Percentiles rank a stretch among this genome's conserved stretches.
phyloP scores from a whole-genome alignment of 176 grass and related monocot genomes.

The Saccharum spontaneum region DNA sequence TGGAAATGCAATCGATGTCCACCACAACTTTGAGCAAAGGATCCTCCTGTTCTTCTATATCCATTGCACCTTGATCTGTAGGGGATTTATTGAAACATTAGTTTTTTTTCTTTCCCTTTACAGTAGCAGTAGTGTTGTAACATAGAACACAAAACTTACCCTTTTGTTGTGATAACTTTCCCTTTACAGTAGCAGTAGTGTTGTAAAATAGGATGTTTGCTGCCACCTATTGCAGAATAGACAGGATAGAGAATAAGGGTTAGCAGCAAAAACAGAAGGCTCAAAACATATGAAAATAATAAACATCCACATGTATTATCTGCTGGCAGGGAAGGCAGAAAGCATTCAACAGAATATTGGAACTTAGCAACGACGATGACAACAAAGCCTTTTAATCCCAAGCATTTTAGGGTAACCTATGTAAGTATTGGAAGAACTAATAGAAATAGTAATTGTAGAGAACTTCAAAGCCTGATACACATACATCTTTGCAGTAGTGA shows the following conservation, averaged over 20 bases:
- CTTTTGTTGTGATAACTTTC: too few species aligned
- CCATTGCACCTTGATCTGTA: too few species aligned
- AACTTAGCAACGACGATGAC: not conserved
- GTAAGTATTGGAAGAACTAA: not conserved
- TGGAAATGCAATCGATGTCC: too few species aligned
- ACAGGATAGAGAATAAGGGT: conserved; percentile 22
- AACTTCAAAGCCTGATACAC: not conserved
- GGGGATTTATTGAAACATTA: too few species aligned
- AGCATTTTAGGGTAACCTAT: not conserved
- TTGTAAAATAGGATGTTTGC: conserved; percentile 35
- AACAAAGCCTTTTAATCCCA: not conserved
- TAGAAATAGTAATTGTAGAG: conserved; percentile 5
- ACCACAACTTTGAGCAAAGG: too few species aligned
- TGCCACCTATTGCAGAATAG: conserved; percentile 51
- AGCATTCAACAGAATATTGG: conserved; percentile 6
- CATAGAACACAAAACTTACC: too few species aligned
- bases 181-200: too few species aligned
- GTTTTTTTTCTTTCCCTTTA: too few species aligned
- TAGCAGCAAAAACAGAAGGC: conserved; percentile 19
- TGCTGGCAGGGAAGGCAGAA: conserved; percentile 15
- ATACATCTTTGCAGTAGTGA: not conserved
- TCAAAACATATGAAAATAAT: conserved; percentile 10
- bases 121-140: too few species aligned
- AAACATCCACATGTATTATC: conserved; percentile 12
- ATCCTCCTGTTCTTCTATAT: too few species aligned